Evolutionary conservation across 495 filamentous ascomycete species (phyloP), one percentile per base, ranked within the genome.

Genomic region (Trichoderma orchidacearum): DNA sequence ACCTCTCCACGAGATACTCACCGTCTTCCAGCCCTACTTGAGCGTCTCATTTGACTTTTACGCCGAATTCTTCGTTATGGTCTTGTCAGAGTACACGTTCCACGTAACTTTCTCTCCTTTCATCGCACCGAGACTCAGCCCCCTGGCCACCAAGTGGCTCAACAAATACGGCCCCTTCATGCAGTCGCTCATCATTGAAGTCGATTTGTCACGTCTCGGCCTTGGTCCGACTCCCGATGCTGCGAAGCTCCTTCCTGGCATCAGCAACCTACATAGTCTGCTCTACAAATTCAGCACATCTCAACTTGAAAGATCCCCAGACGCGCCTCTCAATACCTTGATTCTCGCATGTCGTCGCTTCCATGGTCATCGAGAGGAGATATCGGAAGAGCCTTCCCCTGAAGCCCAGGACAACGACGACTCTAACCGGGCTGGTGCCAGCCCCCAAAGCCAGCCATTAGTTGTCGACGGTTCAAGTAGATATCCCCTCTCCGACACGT

Each of bases 21-120:
- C 45, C 0, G 54, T 56, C 0, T 41, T 68, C 4, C 18, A 55
- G 0, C 21, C n/a, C 2, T 66, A 66, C 55, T 54, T 58, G 3
- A 52, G 32, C 2, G 58, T 62, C n/a, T 63, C 63, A 56, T 59
- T 59, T 7, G 59, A 55, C 48, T 61, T 66, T 56, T 57, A 60
- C 27, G 53, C 63, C 11, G 62, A 67, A 34, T 28, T 68, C 8
- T 29, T 67, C 31, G 56, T 59, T 1, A 55, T 61, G 1, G 51
- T 68, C 3, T 61, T 68, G 27, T 57, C 66, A 17, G 61, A 54
- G 2, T 57, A 64, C 29, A 58, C 59, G 30, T 68, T 70, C 53
- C 68, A 70, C 51, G 60, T 68, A 4, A 55, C 63, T 1, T 61
- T 59, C 45, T 62, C 64, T 6, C 68, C 66, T 9, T 59, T 59